These are phyloP conservation scores for Neurospora sp. DNA, from an alignment of 2,329 filamentous ascomycete species.

Conservation along the genomic window DNA sequence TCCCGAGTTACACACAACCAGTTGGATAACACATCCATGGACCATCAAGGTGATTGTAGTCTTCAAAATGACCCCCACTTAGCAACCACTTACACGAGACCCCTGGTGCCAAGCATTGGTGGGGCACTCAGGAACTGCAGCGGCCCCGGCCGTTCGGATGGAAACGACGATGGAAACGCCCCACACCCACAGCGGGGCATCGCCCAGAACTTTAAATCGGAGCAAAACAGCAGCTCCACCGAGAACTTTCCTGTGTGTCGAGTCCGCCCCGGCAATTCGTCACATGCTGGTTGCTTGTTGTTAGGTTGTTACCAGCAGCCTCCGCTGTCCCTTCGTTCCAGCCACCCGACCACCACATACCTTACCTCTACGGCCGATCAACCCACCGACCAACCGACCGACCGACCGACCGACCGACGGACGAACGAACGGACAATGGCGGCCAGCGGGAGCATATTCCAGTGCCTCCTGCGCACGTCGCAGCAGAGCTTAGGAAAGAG, in stretches of 20 bases:
- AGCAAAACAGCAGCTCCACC: background rate
- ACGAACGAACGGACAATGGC: background rate
- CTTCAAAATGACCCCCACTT: background rate
- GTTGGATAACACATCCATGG: background rate
- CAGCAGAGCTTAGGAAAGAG: background rate
- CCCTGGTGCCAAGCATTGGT: background rate
- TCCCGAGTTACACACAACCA: background rate
- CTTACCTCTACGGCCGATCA: background rate
- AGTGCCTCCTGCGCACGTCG: background rate
- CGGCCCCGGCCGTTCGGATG: background rate
- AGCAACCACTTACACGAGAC: background rate
- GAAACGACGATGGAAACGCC: background rate
- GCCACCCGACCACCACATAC: background rate
- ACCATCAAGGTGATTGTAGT: background rate
- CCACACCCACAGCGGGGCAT: background rate
- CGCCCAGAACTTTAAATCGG: background rate
- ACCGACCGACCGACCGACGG: background rate
- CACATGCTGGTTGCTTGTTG: background rate
- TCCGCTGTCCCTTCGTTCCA: background rate
- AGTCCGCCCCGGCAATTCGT: background rate
- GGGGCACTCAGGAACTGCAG: background rate
- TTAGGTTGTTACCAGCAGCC: background rate
- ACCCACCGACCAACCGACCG: background rate
- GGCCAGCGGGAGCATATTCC: background rate
- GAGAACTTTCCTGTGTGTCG: background rate